Evolutionary conservation across 2,329 filamentous ascomycete species (phyloP).

Genomic region (Cercospora sp.): DNA sequence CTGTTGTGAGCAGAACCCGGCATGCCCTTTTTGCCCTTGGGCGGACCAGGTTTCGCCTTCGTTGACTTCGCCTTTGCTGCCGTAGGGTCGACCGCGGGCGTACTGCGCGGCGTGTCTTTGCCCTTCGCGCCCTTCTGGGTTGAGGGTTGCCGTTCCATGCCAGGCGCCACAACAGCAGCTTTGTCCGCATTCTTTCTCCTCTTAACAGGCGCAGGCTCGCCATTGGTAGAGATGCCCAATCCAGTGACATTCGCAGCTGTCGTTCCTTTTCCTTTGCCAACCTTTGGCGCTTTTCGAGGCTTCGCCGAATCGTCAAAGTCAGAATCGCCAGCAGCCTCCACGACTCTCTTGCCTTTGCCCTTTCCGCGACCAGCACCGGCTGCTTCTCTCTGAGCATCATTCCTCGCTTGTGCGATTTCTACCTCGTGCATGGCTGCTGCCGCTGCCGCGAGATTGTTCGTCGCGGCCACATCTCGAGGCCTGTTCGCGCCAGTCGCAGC

Average conservation of each 20-base stretch:
- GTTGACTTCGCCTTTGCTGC: conserved; percentile 75
- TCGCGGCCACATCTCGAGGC: conserved; percentile 74
- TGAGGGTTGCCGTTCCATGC: conserved; percentile 69
- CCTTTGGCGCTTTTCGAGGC: conserved; percentile 63
- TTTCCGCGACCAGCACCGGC: conserved; percentile 56
- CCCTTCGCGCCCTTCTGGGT: conserved; percentile 36
- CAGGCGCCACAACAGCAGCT: conserved; percentile 43
- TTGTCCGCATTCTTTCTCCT: conserved; percentile 84
- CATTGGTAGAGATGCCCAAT: conserved; percentile 64
- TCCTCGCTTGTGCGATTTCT: conserved; percentile 76
- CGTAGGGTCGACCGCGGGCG: conserved; percentile 62
- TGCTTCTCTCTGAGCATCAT: conserved; percentile 70
- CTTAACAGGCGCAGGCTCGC: conserved; percentile 67
- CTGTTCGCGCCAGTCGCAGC: conserved; percentile 66
- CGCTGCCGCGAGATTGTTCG: conserved; percentile 67
- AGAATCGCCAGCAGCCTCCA: conserved; percentile 66
- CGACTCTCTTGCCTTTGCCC: conserved; percentile 63
- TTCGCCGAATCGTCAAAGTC: conserved; percentile 68
- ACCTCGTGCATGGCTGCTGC: conserved; percentile 75
- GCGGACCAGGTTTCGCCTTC: conserved; percentile 63
- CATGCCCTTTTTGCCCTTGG: conserved; percentile 75
- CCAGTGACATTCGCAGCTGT: conserved; percentile 47
- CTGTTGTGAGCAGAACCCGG: conserved; percentile 40
- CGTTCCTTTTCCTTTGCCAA: conserved; percentile 63
- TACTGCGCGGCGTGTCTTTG: conserved; percentile 65